Percentiles rank a stretch among this genome's conserved stretches.
Evolutionary conservation across 352 stramenopile genomes (phyloP).

Genomic region (Phytopythium delawarense): DNA sequence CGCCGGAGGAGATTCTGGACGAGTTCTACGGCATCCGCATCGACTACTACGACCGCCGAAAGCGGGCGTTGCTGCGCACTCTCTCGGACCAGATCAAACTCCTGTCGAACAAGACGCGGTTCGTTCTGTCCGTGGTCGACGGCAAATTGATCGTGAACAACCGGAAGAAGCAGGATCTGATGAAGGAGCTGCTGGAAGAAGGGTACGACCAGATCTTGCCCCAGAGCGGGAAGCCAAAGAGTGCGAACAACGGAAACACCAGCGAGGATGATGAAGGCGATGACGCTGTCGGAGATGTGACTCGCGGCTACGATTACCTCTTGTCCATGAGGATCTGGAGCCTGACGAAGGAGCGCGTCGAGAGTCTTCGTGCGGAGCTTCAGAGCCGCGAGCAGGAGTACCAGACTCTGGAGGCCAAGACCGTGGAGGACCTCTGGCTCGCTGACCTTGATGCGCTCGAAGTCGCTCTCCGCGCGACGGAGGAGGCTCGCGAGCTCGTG

Average conservation of each 20-base stretch:
- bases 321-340: slow-evolving; percentile 94
- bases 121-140: slow-evolving; percentile 93
- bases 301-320: slow-evolving; percentile 92
- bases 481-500: slow-evolving; percentile 49
- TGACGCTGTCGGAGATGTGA: slow-evolving; percentile 22
- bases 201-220: slow-evolving; percentile 85
- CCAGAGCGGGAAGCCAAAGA: slow-evolving; percentile 54
- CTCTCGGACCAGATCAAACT: slow-evolving; percentile 89
- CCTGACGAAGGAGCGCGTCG: slow-evolving; percentile 92
- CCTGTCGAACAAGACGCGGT: slow-evolving; percentile 94
- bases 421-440: slow-evolving; percentile 91
- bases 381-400: slow-evolving; percentile 85
- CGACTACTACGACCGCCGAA: slow-evolving; percentile 92
- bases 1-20: slow-evolving; percentile 90
- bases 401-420: slow-evolving; percentile 33
- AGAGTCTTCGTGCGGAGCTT: slow-evolving; percentile 81
- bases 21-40: slow-evolving; percentile 93
- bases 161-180: slow-evolving; percentile 91
- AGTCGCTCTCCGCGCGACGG: slow-evolving; percentile 56
- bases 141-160: slow-evolving; percentile 92
- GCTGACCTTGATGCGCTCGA: slow-evolving; percentile 91
- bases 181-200: slow-evolving; percentile 81
- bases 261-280: slow-evolving; percentile 58
- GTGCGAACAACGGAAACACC: slow-evolving; percentile 30
- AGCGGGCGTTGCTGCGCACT: slow-evolving; percentile 82